These are phyloP conservation scores for Nepenthes gracilis DNA, from an alignment of 148 eudicot species.

Conservation along the genomic window DNA sequence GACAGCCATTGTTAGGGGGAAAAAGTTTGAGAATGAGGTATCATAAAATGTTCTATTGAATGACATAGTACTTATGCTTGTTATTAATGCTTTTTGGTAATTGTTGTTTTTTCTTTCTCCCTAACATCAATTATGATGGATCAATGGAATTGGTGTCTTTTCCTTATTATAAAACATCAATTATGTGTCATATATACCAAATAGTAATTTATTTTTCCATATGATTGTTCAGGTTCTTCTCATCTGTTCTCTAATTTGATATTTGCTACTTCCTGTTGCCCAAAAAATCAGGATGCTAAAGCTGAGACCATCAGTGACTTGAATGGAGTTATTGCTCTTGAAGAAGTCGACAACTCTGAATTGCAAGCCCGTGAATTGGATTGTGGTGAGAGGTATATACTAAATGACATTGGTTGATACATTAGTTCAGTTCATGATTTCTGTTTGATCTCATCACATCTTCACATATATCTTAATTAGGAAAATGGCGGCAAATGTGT, in stretches of 20 bases:
- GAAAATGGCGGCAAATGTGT: constrained; percentile 21
- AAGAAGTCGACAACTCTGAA: constrained; percentile 23
- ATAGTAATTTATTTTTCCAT: too few species aligned
- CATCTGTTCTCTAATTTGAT: background rate
- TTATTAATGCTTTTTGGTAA: too few species aligned
- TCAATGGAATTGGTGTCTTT: too few species aligned
- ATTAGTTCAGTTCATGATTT: background rate
- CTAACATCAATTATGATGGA: too few species aligned
- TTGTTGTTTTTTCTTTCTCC: too few species aligned
- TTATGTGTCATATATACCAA: too few species aligned
- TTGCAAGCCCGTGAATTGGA: constrained; percentile 17
- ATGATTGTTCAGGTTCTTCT: too few species aligned
- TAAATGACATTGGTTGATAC: background rate
- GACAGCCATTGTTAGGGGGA: too few species aligned
- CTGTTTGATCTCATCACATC: constrained; percentile 4
- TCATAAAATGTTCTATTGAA: too few species aligned
- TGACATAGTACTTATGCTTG: too few species aligned
- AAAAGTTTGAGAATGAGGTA: too few species aligned
- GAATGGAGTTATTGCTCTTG: constrained; percentile 29
- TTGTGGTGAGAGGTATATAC: constrained; percentile 37
- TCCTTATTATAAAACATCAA: too few species aligned
- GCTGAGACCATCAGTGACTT: constrained; percentile 20
- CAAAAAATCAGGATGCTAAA: constrained; percentile 32
- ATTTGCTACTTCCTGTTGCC: background rate
- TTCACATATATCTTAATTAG: constrained; percentile 20